These are phyloP conservation scores for Solanum bukasovii DNA, from an alignment of 257 asterid genomes.

Conservation along the genomic window DNA sequence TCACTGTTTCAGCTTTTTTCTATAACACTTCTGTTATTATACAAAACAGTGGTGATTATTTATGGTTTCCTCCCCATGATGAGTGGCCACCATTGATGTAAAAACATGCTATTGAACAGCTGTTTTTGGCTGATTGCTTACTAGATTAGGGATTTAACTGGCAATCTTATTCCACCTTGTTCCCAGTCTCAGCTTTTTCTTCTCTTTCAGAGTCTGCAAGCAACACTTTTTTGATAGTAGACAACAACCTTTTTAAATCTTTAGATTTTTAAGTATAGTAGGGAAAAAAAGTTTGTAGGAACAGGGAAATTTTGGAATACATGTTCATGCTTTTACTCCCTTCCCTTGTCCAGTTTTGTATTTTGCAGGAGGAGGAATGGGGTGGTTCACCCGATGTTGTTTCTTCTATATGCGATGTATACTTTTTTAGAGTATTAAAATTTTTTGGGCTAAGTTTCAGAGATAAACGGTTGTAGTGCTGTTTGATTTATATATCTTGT, in stretches of 20 bases:
- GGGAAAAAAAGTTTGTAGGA: not conserved
- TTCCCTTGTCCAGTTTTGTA: not conserved
- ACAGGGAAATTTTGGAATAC: not conserved
- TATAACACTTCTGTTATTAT: not conserved
- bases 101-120: not conserved
- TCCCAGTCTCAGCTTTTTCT: not conserved
- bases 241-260: not conserved
- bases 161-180: not conserved
- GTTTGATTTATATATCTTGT: not conserved
- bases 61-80: not conserved
- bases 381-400: not conserved
- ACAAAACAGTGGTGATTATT: not conserved
- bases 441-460: not conserved
- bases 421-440: not conserved
- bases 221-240: not conserved
- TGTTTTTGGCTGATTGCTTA: not conserved
- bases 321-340: not conserved
- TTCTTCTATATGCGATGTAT: not conserved
- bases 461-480: not conserved
- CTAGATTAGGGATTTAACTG: not conserved
- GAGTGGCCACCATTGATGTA: not conserved
- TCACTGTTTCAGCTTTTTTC: not conserved
- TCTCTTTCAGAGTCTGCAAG: not conserved
- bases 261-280: not conserved
- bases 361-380: not conserved